These are phyloP conservation scores for Tetracladium setigerum DNA, from an alignment of 495 filamentous ascomycete genomes.

Conservation along the genomic window DNA sequence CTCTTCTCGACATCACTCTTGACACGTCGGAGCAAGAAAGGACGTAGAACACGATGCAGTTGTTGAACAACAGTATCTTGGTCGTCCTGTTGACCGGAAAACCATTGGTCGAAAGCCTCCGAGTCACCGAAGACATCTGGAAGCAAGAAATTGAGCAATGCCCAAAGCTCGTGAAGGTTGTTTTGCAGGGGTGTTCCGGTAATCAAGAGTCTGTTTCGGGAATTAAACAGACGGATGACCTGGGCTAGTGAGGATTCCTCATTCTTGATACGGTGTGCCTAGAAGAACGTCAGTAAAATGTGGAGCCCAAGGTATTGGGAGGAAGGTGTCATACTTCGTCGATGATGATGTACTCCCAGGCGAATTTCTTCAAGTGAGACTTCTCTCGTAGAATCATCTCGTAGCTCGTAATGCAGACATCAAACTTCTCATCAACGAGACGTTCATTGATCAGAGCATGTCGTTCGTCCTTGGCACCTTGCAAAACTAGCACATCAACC, in stretches of 20 bases:
- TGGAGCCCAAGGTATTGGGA: background rate
- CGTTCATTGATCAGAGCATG: conserved; percentile 83
- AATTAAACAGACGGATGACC: conserved; percentile 95
- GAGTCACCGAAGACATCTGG: conserved; percentile 97
- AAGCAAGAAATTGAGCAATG: conserved; percentile 90
- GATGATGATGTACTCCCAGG: conserved; percentile 99
- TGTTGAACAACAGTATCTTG: conserved; percentile 97
- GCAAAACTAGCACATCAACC: conserved; percentile 86
- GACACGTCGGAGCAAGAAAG: conserved; percentile 91
- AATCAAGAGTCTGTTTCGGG: conserved; percentile 88
- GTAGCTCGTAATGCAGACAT: conserved; percentile 92
- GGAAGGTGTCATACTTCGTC: conserved; percentile 51
- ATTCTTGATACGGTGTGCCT: conserved; percentile 97
- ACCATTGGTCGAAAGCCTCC: conserved; percentile 98
- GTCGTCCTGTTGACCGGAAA: conserved; percentile 77
- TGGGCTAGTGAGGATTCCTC: conserved; percentile 96
- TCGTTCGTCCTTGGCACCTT: conserved; percentile 92
- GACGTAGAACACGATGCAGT: conserved; percentile 85
- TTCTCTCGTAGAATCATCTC: conserved; percentile 97
- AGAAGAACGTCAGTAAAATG: conserved; percentile 10
- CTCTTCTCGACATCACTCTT: conserved; percentile 99
- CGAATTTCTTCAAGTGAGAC: conserved; percentile 90
- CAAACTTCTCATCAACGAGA: conserved; percentile 83
- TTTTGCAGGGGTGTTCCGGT: conserved; percentile 98
- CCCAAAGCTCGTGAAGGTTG: conserved; percentile 99